These are phyloP conservation scores for Synchytrium microbalum DNA, from an alignment of 371 early-diverging fungal species.

Conservation along the genomic window DNA sequence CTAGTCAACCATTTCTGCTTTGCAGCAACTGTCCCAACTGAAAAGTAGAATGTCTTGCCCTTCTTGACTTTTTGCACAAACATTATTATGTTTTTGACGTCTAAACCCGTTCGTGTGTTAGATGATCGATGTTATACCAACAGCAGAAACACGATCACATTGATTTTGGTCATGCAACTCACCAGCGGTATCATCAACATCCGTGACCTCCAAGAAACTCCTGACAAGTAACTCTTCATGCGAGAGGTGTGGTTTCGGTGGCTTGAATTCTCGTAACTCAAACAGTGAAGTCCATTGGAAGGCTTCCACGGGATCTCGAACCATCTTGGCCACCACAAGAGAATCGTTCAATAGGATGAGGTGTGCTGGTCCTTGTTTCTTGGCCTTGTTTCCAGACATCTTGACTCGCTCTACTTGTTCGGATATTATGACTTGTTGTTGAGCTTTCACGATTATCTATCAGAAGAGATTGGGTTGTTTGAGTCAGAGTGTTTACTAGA, in stretches of 20 bases:
- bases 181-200: slow-evolving; percentile 9
- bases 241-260: slow-evolving; percentile 15
- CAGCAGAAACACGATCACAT: background rate
- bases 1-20: slow-evolving; percentile 11
- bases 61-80: slow-evolving; percentile 13
- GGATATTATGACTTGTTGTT: slow-evolving; percentile 13
- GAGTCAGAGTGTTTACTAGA: no score
- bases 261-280: slow-evolving; percentile 5
- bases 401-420: slow-evolving; percentile 19
- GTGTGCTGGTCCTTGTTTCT: slow-evolving; percentile 10
- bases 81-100: slow-evolving; percentile 6
- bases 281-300: slow-evolving; percentile 8
- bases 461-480: background rate
- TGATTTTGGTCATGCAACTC: background rate
- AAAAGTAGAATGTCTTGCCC: slow-evolving; percentile 13
- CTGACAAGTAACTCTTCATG: slow-evolving; percentile 10
- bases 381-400: slow-evolving; percentile 6
- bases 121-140: slow-evolving; percentile 5
- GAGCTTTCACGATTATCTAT: slow-evolving; percentile 14
- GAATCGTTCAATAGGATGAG: slow-evolving; percentile 16
- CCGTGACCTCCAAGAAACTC: slow-evolving; percentile 12
- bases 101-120: background rate
- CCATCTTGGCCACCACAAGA: slow-evolving; percentile 12
- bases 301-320: slow-evolving; percentile 5
- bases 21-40: slow-evolving; percentile 5